These are phyloP conservation scores for Coccinonectria pachysandricola DNA, from an alignment of 2,329 filamentous ascomycete species.

Conservation along the genomic window DNA sequence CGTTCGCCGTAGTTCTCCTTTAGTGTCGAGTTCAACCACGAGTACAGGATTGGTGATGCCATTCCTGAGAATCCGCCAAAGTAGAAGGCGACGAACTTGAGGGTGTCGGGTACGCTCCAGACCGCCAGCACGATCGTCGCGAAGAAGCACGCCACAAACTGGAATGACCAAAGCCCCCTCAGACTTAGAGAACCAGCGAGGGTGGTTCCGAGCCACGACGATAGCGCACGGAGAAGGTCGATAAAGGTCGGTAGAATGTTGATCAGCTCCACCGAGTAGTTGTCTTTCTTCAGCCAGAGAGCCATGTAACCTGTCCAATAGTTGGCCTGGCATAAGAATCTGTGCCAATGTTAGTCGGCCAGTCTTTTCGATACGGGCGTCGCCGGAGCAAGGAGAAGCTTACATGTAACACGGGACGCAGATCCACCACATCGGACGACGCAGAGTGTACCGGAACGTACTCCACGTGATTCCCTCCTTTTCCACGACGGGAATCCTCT, in stretches of 20 bases:
- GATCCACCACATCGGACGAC: constrained; percentile 18
- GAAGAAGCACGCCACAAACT: too few species aligned
- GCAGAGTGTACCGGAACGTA: constrained; percentile 16
- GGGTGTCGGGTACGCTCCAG: constrained; percentile 19
- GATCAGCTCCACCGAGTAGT: constrained; percentile 15
- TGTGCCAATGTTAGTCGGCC: constrained; percentile 7
- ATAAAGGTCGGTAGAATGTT: constrained; percentile 21
- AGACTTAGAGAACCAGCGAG: constrained; percentile 18
- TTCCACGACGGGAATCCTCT: constrained; percentile 12
- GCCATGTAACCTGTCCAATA: constrained; percentile 20
- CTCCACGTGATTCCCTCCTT: constrained; percentile 15
- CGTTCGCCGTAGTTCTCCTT: constrained; percentile 23
- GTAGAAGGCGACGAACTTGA: constrained; percentile 23
- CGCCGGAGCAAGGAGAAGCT: constrained; percentile 1
- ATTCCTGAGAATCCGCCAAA: constrained; percentile 21
- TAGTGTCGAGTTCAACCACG: constrained; percentile 22
- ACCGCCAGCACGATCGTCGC: constrained; percentile 17
- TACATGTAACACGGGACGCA: constrained; percentile 15
- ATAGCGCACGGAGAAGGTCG: constrained; percentile 15
- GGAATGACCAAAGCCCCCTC: constrained; percentile 19
- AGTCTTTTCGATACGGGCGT: constrained; percentile 2
- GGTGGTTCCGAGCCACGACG: constrained; percentile 21
- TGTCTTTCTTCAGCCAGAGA: constrained; percentile 15
- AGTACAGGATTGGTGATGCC: constrained; percentile 22
- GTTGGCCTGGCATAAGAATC: constrained; percentile 12